Base-by-base conservation (phyloP, 176 grass and related monocot species). In the Hsuehochloa calcarea region DNA sequence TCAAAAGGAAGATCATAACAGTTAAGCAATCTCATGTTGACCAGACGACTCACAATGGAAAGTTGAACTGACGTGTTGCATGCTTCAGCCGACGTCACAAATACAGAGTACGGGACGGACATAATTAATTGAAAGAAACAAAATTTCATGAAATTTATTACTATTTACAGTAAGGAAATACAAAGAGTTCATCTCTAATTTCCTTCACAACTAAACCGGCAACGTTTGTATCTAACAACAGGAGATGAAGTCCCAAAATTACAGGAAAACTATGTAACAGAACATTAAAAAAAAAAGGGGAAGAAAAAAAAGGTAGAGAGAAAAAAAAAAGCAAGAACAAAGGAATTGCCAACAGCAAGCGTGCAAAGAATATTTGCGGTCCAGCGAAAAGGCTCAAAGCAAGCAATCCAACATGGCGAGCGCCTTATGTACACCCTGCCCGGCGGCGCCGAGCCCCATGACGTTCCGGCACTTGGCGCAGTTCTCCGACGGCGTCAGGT, bases 401-500 rank as follows among this genome's bases (percentile, higher is more conserved):
- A 78, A 72, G 72, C 90, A 94, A 66, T 92, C 93, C 72, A 94
- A 81, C 85, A 92, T 68, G 74, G 85, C 86, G 41, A 89, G 90
- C 82, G 90, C 74, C 82, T 94, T 88, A 68, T 86, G 82, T 12
- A 92, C 84, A 31, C 90, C 74, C 78, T 80, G 75, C 43, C 19
- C 80, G 9, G 80, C 88, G 19, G 10, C 75, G 44, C 62, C 80
- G 6, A 76, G 73, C 47, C 75, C 87, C 26, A 75, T 34, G 12
- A 82, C 79, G 82, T 81, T 80, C 37, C 43, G 82, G 85, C 90
- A 94, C 82, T 88, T 84, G 65, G 85, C 84, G 80, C 90, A 84
- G 77, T 92, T 92, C 81, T 94, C 95, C 8, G 91, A 89, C 56
- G 95, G 95, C 83, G 95, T 87, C 61, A 95, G 78, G 85, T 94